Evolutionary conservation across 1,139 yeast species (phyloP).

Genomic region (Magnusiomyces ingens): DNA sequence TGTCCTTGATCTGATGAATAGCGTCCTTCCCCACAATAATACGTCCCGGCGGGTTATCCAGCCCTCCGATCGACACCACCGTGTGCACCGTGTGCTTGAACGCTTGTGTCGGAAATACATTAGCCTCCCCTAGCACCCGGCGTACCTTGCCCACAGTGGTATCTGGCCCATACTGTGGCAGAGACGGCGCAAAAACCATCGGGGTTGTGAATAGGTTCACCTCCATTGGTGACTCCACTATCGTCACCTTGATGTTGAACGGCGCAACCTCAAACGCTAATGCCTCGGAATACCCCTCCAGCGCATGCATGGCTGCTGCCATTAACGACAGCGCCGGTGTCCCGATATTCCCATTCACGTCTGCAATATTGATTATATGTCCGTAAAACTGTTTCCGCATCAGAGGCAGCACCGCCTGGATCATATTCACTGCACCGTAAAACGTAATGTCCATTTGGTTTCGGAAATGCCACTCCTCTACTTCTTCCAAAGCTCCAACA

Average conservation of each 20-base stretch:
- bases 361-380: slow-evolving; percentile 31
- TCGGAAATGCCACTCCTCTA: slow-evolving; percentile 28
- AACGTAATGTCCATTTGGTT: slow-evolving; percentile 29
- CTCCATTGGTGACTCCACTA: slow-evolving; percentile 30
- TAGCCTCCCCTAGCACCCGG: slow-evolving; percentile 19
- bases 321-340: slow-evolving; percentile 29
- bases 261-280: slow-evolving; percentile 30
- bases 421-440: slow-evolving; percentile 28
- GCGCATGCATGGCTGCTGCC: slow-evolving; percentile 30
- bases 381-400: slow-evolving; percentile 26
- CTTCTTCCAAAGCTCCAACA: slow-evolving; percentile 30
- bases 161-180: slow-evolving; percentile 20
- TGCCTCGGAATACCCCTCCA: slow-evolving; percentile 33
- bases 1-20: slow-evolving; percentile 28
- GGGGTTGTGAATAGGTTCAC: slow-evolving; percentile 28
- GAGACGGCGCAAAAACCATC: slow-evolving; percentile 18
- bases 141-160: slow-evolving; percentile 21
- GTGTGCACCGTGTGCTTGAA: slow-evolving; percentile 25
- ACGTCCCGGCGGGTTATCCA: slow-evolving; percentile 31
- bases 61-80: slow-evolving; percentile 29
- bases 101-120: slow-evolving; percentile 23
- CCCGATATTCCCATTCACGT: slow-evolving; percentile 29
- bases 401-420: slow-evolving; percentile 28
- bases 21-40: slow-evolving; percentile 29
- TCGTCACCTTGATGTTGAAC: slow-evolving; percentile 27